A percentile compares a stretch with the other conserved stretches of the same genome.
phyloP scores from a whole-genome alignment of 345 rosid species.

The Melaleuca quinquenervia region DNA sequence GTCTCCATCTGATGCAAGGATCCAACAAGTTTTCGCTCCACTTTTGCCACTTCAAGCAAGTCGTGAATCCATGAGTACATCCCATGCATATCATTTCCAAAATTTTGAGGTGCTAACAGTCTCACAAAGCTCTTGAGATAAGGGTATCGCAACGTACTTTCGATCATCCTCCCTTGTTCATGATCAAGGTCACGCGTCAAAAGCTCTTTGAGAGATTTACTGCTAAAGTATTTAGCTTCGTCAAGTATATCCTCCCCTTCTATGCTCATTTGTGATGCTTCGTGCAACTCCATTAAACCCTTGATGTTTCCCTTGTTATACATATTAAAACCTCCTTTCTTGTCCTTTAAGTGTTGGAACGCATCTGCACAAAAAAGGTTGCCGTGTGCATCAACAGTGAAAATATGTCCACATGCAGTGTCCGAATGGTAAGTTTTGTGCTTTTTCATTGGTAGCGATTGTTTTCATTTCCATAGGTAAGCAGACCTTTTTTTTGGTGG shows the following conservation, averaged over 20 bases:
- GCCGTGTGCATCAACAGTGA: too few species aligned
- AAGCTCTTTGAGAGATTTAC: neutral
- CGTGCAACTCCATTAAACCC: constrained; percentile 27
- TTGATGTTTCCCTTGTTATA: neutral
- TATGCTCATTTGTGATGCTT: constrained; percentile 42
- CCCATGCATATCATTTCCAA: neutral
- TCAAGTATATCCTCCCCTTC: constrained; percentile 36
- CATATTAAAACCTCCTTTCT: neutral
- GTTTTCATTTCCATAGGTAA: too few species aligned
- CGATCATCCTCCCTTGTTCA: neutral
- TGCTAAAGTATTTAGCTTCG: constrained; percentile 9
- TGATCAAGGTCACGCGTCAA: neutral
- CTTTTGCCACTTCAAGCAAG: constrained; percentile 3
- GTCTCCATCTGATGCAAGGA: neutral
- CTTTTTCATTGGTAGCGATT: too few species aligned
- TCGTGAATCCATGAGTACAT: neutral
- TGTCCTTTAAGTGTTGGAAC: constrained; percentile 15
- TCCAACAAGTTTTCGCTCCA: neutral
- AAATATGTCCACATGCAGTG: too few species aligned
- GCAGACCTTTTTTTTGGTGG: too few species aligned
- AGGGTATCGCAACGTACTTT: neutral
- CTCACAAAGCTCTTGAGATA: constrained; percentile 2
- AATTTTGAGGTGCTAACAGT: neutral
- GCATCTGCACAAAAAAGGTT: constrained; percentile 10
- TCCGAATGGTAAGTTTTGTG: too few species aligned